Percentiles rank a stretch among this genome's conserved stretches.
phyloP scores from a whole-genome alignment of 768 basidiomycete genomes.

The Boletellus ananas region DNA sequence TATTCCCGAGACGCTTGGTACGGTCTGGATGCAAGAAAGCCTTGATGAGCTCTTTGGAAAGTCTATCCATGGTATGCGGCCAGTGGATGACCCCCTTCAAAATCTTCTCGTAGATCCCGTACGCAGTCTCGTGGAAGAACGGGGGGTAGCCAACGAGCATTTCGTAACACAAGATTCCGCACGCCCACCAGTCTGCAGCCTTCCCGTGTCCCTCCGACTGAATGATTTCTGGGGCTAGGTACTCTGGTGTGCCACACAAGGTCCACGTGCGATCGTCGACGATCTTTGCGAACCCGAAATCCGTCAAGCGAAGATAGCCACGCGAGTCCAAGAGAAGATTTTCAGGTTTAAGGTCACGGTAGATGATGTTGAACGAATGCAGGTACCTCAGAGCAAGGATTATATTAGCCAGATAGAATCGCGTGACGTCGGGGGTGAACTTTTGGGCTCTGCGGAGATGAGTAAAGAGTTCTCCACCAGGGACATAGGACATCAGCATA shows the following conservation, averaged over 20 bases:
- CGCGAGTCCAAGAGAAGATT: constrained; percentile 93
- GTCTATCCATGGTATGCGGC: constrained; percentile 85
- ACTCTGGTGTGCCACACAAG: constrained; percentile 93
- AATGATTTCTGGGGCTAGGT: constrained; percentile 97
- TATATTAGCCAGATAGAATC: constrained; percentile 96
- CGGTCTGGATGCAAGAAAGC: constrained; percentile 91
- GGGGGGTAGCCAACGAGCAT: constrained; percentile 99
- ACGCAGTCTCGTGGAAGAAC: constrained; percentile 97
- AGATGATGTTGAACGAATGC: constrained; percentile 96
- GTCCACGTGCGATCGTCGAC: constrained; percentile 99
- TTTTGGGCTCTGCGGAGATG: constrained; percentile 90
- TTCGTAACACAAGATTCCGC: constrained; percentile 95
- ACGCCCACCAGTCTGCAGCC: constrained; percentile 99
- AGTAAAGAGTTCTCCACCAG: constrained; percentile 97
- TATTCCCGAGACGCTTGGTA: constrained; percentile 86
- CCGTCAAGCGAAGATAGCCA: constrained; percentile 92
- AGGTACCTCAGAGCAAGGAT: constrained; percentile 92
- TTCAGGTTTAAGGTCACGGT: constrained; percentile 97
- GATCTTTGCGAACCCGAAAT: constrained; percentile 97
- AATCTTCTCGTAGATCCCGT: constrained; percentile 98
- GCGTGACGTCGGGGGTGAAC: constrained; percentile 95
- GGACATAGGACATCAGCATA: constrained; percentile 95
- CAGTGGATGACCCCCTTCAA: constrained; percentile 83
- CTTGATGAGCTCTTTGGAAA: constrained; percentile 84
- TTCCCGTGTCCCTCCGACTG: constrained; percentile 97